These are phyloP conservation scores for Triangularia setosa DNA, from an alignment of 2,329 filamentous ascomycete genomes.

Conservation along the genomic window DNA sequence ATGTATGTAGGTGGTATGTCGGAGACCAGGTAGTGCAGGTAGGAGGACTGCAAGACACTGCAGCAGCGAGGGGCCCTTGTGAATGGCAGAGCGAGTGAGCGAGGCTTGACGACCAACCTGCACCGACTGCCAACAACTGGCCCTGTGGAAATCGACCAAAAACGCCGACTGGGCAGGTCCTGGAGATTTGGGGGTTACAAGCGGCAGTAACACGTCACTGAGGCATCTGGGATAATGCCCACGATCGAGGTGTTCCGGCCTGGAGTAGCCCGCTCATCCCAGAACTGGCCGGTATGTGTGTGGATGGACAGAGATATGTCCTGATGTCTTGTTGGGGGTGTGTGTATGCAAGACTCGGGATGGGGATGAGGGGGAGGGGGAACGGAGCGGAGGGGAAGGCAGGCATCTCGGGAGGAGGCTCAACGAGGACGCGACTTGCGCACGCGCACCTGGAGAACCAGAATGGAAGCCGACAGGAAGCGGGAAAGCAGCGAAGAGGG, in stretches of 20 bases:
- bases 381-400: background rate
- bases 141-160: conserved; percentile 9
- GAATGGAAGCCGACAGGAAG: conserved; percentile 6
- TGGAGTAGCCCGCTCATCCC: conserved; percentile 2
- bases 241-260: conserved; percentile 17
- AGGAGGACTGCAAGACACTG: conserved; percentile 29
- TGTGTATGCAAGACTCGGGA: background rate
- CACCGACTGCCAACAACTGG: conserved; percentile 7
- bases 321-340: background rate
- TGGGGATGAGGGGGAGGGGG: background rate
- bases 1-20: conserved; percentile 23
- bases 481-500: background rate
- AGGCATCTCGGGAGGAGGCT: conserved; percentile 3
- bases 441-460: conserved; percentile 3
- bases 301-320: background rate
- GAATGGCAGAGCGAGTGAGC: conserved; percentile 21
- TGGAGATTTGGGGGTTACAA: conserved; percentile 28
- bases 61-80: conserved; percentile 22
- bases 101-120: conserved; percentile 20
- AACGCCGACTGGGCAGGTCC: conserved; percentile 13
- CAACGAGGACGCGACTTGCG: conserved; percentile 4
- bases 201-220: conserved; percentile 35
- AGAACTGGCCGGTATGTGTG: background rate
- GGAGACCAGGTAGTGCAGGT: conserved; percentile 30
- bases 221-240: conserved; percentile 29